Evolutionary conservation across 179 eudicot species (phyloP).

Genomic region (Beta lomatogona): DNA sequence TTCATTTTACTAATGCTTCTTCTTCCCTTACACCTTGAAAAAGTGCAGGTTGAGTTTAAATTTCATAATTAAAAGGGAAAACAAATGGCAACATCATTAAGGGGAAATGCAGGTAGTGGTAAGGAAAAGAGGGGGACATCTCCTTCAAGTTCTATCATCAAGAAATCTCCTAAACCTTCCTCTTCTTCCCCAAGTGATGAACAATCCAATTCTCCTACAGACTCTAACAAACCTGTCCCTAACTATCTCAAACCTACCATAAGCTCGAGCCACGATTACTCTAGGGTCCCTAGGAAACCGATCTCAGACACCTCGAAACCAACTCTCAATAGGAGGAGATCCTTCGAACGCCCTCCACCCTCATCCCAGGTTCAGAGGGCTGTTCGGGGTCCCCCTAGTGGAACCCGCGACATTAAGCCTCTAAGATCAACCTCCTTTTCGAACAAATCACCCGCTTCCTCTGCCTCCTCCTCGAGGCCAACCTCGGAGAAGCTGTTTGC

Average conservation of each 20-base stretch:
- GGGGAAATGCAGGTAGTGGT: conserved; percentile 29
- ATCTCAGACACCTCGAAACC: conserved; percentile 28
- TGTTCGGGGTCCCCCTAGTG: conserved; percentile 14
- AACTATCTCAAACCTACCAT: conserved; percentile 52
- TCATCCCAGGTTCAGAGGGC: conserved; percentile 34
- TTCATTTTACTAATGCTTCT: not conserved
- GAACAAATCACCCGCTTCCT: not conserved
- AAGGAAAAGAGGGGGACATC: conserved; percentile 44
- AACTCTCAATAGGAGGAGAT: conserved; percentile 34
- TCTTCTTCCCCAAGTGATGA: conserved; percentile 18
- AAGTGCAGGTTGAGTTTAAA: conserved; percentile 6
- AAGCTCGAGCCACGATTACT: conserved; percentile 39
- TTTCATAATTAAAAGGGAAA: not conserved
- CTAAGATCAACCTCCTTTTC: conserved; percentile 40
- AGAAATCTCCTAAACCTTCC: conserved; percentile 26
- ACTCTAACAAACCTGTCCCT: conserved; percentile 31
- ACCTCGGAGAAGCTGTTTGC: conserved; percentile 21
- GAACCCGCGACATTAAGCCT: conserved; percentile 15
- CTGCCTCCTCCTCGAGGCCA: conserved; percentile 22
- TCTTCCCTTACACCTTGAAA: not conserved
- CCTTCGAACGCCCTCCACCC: conserved; percentile 49
- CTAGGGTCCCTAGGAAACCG: conserved; percentile 26
- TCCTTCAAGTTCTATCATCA: conserved; percentile 26
- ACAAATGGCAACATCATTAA: conserved; percentile 44
- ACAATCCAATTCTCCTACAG: conserved; percentile 5